phyloP scores from a whole-genome alignment of 2,329 filamentous ascomycete species.

The Eutypella sp. region DNA sequence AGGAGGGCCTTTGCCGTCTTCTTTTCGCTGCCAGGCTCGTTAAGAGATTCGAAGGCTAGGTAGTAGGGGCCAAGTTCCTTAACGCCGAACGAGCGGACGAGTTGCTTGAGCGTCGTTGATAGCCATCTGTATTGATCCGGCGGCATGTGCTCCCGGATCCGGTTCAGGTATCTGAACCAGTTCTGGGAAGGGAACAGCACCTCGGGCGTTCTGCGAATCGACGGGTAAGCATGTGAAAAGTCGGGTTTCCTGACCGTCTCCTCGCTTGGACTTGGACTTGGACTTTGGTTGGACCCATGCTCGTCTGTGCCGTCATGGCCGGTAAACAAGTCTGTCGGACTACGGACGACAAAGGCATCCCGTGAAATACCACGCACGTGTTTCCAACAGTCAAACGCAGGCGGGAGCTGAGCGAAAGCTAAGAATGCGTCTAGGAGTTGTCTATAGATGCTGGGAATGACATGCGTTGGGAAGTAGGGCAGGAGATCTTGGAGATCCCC shows the following conservation, averaged over 20 bases:
- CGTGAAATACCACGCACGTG: slow-evolving; percentile 32
- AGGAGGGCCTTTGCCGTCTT: slow-evolving; percentile 70
- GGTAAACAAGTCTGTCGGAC: slow-evolving; percentile 27
- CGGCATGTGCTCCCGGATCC: slow-evolving; percentile 14
- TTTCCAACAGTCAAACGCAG: slow-evolving; percentile 27
- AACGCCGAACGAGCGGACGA: slow-evolving; percentile 43
- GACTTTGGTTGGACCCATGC: neutral
- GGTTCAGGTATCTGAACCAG: slow-evolving; percentile 41
- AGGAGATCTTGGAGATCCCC: slow-evolving; percentile 67
- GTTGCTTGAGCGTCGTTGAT: slow-evolving; percentile 48
- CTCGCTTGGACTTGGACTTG: slow-evolving; percentile 10
- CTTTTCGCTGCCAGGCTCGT: slow-evolving; percentile 51
- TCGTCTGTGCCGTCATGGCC: slow-evolving; percentile 2
- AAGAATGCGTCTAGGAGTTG: slow-evolving; percentile 66
- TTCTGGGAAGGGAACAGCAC: slow-evolving; percentile 42
- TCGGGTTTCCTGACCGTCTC: slow-evolving; percentile 13
- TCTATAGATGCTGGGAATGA: slow-evolving; percentile 30
- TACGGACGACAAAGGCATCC: slow-evolving; percentile 47
- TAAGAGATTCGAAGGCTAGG: slow-evolving; percentile 59
- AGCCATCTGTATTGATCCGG: slow-evolving; percentile 42
- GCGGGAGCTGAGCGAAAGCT: slow-evolving; percentile 61
- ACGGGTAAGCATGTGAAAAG: slow-evolving; percentile 18
- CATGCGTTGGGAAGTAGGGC: slow-evolving; percentile 39
- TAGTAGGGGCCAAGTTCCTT: slow-evolving; percentile 62
- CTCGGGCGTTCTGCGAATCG: slow-evolving; percentile 30